Conservation (phyloP, 129 eudicot species). For the Flaveria sonorensis region DNA sequence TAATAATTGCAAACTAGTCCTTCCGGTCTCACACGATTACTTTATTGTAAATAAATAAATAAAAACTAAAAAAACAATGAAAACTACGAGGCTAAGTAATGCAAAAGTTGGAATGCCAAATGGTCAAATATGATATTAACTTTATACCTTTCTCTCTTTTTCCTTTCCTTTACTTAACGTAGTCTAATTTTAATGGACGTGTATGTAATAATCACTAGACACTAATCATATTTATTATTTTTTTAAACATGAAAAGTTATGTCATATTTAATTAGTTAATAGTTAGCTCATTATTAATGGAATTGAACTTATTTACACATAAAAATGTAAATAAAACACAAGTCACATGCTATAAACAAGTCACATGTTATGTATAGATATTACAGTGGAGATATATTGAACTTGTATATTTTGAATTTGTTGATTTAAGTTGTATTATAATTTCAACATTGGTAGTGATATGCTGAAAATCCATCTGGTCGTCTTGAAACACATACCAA, state of each 20-base stretch:
- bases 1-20: constrained; percentile 19
- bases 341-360: not conserved
- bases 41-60: constrained; percentile 9
- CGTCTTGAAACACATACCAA: no score
- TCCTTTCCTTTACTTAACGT: constrained; percentile 29
- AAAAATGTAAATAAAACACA: not conserved
- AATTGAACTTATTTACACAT: not conserved
- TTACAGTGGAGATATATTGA: not conserved
- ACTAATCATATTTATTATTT: not conserved
- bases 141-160: constrained; percentile 30
- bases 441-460: not conserved
- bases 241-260: not conserved
- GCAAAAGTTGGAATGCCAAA: constrained; percentile 40
- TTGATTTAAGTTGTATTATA: not conserved
- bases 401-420: not conserved
- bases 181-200: constrained; percentile 16
- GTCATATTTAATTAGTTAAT: not conserved
- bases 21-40: constrained; percentile 17
- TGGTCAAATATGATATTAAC: constrained; percentile 38
- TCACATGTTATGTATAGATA: not conserved
- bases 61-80: constrained; percentile 21
- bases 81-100: constrained; percentile 48
- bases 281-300: not conserved
- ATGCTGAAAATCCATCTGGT: no score
- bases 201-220: not conserved